Base-by-base conservation (phyloP, 768 basidiomycete genomes). In the Leccinum sublutescens region DNA sequence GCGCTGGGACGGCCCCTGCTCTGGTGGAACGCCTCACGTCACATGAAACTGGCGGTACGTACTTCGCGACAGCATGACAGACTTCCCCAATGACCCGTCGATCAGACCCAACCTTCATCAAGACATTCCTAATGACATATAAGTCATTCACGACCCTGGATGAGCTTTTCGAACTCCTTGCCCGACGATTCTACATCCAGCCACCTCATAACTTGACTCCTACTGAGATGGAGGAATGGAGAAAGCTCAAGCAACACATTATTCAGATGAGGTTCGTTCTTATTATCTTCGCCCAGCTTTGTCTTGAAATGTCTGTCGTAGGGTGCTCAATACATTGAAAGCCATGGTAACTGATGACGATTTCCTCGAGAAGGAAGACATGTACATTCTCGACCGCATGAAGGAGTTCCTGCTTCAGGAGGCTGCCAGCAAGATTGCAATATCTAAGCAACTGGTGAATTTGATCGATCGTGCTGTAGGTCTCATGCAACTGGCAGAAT, bases 101-200 rank as follows among this genome's bases (percentile, higher is more conserved):
- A 65, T 40, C 53, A 89, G 90, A 97, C 72, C 82, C 87, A 1
- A 82, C 83, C 7, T 96, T 89, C 75, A 90, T 82, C 71, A 87
- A 88, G 70, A 88, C 95, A 1, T 98, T 98, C 82, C 75, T 98
- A 63, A 88, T 97, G 85, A 97, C 96, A 1, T 97, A 93, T 80
- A 93, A 95, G 68, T 95, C 93, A 1, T 98, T 98, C 74, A 92
- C 91, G 15, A 87, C 86, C 5, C 78, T 91, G 49, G 84, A 91
- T 57, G 88, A 93, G 51, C 77, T 98, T 9, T 88, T 96, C 56
- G 87, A 93, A 58, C 79, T 89, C 17, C 85, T 98, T 19, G 82
- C 90, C 7, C 79, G 82, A 48, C 86, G 96, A 17, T 98, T 94
- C 75, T 80, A 82, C 65, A 87, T 95, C 27, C 79, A 83, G 52